phyloP scores from a whole-genome alignment of 768 basidiomycete genomes.

The Amanita fuliginea region DNA sequence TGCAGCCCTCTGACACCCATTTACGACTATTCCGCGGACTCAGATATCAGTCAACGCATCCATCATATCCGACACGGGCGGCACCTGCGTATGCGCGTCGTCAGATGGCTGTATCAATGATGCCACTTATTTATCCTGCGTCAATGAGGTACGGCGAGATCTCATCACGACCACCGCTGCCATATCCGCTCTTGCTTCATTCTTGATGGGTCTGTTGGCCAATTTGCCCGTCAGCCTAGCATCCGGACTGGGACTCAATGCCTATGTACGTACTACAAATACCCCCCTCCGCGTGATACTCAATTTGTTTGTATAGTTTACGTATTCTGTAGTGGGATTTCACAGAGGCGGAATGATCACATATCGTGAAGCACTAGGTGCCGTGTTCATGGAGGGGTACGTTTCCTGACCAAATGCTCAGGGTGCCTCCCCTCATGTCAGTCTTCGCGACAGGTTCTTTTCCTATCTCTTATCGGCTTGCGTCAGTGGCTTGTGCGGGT shows the following conservation, averaged over 20 bases:
- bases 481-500: conserved; percentile 85
- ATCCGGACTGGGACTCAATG: conserved; percentile 76
- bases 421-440: neutral
- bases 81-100: conserved; percentile 67
- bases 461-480: conserved; percentile 70
- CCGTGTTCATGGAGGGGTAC: conserved; percentile 82
- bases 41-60: conserved; percentile 82
- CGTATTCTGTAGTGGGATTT: conserved; percentile 82
- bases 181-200: conserved; percentile 60
- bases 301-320: conserved; percentile 39
- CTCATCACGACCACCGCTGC: conserved; percentile 79
- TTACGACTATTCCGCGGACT: neutral
- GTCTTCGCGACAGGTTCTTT: conserved; percentile 37
- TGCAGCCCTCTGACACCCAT: neutral
- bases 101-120: conserved; percentile 45
- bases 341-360: conserved; percentile 64
- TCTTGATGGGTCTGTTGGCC: conserved; percentile 76
- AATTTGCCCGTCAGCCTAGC: conserved; percentile 89
- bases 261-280: conserved; percentile 43
- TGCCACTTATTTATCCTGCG: conserved; percentile 41
- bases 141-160: conserved; percentile 58
- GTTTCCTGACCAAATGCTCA: conserved; percentile 13
- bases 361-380: conserved; percentile 72
- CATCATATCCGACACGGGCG: conserved; percentile 67
- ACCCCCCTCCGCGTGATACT: neutral